Evolutionary conservation across 2,329 filamentous ascomycete genomes (phyloP), one percentile per base, ranked within the genome.

Genomic region (Fusarium sp.): DNA sequence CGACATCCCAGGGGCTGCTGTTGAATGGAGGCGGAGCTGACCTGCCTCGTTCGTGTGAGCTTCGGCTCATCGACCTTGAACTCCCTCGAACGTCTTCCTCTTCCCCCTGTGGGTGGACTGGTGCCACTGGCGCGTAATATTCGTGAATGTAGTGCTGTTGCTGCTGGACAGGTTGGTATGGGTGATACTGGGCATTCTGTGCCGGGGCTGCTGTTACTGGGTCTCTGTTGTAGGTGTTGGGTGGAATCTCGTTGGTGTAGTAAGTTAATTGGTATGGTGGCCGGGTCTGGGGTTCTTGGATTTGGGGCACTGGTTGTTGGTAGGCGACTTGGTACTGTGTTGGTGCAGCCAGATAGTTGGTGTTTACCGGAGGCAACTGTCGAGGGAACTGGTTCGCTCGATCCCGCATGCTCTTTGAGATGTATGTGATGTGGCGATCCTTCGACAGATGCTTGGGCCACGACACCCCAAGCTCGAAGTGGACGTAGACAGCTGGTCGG

Each of bases 381-480:
- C 85, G 84, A 24, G 86, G 85, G 44, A 87, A 86, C 35, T 81
- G 79, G 22, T 83, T 71, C 62, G 80, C 68, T 77, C 83, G 80
- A 71, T 87, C 77, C 69, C 85, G 85, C 62, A 85, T 76, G 63
- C 81, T 83, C 65, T 83, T 83, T 20, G 87, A 88, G 71, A 82
- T 84, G 71, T 86, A 88, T 51, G 85, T 85, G 68, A 87, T 69
- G 31, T 84, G 83, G 67, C 86, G 85, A 60, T 79, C 83, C 66
- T 83, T 85, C 14, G 84, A 81, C 14, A 83, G 67, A 64, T 85
- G 82, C 42, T 82, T 83, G n/a, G 82, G 81, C 83, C 85, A 88
- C 1, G 87, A 87, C 27, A 89, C 79, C 33, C 87, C 86, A 67
- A 88, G 87, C 75, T 88, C 87, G 67, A 89, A 79, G 63, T 87